phyloP scores from a whole-genome alignment of 176 grass and related monocot species.

The Avena eriantha region DNA sequence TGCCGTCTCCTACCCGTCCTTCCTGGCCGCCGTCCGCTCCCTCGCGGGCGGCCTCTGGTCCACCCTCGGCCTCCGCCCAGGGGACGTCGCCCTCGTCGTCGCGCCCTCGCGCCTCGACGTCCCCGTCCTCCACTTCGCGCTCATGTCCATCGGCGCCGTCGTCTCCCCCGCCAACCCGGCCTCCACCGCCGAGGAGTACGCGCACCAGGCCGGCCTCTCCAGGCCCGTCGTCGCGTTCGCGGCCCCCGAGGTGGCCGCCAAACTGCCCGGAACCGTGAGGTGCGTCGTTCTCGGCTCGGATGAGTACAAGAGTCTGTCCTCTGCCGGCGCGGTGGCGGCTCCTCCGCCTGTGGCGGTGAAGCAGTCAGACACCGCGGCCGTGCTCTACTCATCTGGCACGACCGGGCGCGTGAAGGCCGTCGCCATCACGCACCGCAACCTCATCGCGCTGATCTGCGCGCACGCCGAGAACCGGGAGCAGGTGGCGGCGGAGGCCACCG shows the following conservation, averaged over 20 bases:
- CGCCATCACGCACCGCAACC: slow-evolving; percentile 69
- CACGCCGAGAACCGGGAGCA: neutral
- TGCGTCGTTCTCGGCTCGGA: slow-evolving; percentile 65
- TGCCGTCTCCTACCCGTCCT: slow-evolving; percentile 59
- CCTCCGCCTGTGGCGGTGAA: slow-evolving; percentile 47
- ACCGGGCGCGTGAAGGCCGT: slow-evolving; percentile 85
- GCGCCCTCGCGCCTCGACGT: slow-evolving; percentile 59
- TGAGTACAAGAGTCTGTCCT: slow-evolving; percentile 41
- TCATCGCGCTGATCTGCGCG: slow-evolving; percentile 57
- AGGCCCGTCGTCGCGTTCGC: slow-evolving; percentile 61
- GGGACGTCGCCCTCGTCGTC: slow-evolving; percentile 62
- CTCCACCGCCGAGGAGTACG: slow-evolving; percentile 57
- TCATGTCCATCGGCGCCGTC: slow-evolving; percentile 75
- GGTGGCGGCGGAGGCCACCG: slow-evolving; percentile 31
- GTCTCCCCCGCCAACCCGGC: slow-evolving; percentile 72
- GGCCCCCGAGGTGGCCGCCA: slow-evolving; percentile 41
- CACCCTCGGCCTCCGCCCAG: slow-evolving; percentile 43
- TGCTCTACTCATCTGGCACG: slow-evolving; percentile 88
- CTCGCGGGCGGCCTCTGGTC: slow-evolving; percentile 56
- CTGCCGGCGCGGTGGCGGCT: neutral
- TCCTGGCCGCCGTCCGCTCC: slow-evolving; percentile 59
- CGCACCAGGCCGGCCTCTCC: slow-evolving; percentile 53
- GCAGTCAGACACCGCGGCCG: slow-evolving; percentile 80
- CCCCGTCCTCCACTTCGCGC: slow-evolving; percentile 63
- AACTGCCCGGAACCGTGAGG: slow-evolving; percentile 45